A percentile compares a stretch with the other conserved stretches of the same genome.
Evolutionary conservation across 2,329 filamentous ascomycete species (phyloP).

Genomic region (Penicillium sp.): DNA sequence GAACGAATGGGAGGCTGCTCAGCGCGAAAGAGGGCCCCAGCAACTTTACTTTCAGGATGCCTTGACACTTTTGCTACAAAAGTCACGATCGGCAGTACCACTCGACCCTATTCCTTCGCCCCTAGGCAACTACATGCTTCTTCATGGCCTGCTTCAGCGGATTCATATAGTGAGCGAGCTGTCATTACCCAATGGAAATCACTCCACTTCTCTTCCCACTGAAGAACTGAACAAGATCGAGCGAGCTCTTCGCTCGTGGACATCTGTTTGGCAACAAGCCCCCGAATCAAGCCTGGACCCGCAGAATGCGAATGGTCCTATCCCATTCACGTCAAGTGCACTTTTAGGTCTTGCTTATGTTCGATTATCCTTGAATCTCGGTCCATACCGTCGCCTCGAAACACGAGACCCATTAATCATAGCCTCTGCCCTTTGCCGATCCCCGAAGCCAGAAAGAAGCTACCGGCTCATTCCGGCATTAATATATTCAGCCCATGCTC

Average conservation of each 20-base stretch:
- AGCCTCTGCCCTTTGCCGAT: slow-evolving; percentile 59
- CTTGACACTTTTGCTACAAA: slow-evolving; percentile 32
- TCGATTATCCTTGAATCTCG: slow-evolving; percentile 49
- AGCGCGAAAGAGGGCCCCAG: slow-evolving; percentile 27
- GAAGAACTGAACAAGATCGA: slow-evolving; percentile 37
- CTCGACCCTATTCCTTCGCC: slow-evolving; percentile 44
- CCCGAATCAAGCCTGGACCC: slow-evolving; percentile 37
- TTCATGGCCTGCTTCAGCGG: slow-evolving; percentile 70
- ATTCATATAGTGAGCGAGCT: slow-evolving; percentile 47
- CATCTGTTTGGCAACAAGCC: slow-evolving; percentile 37
- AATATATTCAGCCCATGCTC: slow-evolving; percentile 66
- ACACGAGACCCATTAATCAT: slow-evolving; percentile 64
- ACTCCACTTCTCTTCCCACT: slow-evolving; percentile 31
- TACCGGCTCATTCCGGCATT: slow-evolving; percentile 63
- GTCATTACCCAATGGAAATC: slow-evolving; percentile 31
- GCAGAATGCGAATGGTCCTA: slow-evolving; percentile 34
- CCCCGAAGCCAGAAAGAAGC: slow-evolving; percentile 59
- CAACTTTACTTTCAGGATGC: slow-evolving; percentile 39
- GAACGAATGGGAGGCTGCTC: slow-evolving; percentile 33
- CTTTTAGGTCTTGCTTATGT: slow-evolving; percentile 35
- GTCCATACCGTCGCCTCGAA: slow-evolving; percentile 62
- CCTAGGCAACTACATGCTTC: slow-evolving; percentile 68
- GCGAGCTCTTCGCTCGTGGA: slow-evolving; percentile 38
- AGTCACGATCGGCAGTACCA: slow-evolving; percentile 26
- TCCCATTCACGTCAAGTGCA: slow-evolving; percentile 36